A percentile compares a stretch with the other conserved stretches of the same genome.
phyloP scores from a whole-genome alignment of 2,329 filamentous ascomycete species.

The Exophiala bonariae region DNA sequence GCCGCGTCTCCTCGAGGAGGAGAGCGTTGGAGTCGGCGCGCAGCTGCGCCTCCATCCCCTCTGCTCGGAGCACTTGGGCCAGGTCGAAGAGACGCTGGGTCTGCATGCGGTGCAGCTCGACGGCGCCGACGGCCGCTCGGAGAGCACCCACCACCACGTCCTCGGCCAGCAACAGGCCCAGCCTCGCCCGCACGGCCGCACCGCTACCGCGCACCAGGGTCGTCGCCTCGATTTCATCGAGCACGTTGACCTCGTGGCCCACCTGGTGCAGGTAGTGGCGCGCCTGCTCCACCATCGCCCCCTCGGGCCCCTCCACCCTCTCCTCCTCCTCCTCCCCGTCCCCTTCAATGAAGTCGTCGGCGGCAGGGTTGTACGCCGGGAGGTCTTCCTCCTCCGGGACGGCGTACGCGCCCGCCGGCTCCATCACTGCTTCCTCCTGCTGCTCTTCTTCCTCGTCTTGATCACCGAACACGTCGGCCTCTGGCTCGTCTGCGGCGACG shows the following conservation, averaged over 20 bases:
- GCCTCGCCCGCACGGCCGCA: slow-evolving; percentile 14
- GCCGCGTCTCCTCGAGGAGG: slow-evolving; percentile 4
- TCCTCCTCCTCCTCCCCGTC: slow-evolving; percentile 2
- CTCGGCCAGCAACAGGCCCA: slow-evolving; percentile 3
- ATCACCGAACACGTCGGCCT: not conserved
- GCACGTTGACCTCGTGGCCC: slow-evolving; percentile 4
- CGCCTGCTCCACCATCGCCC: not conserved
- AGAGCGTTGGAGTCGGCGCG: slow-evolving; percentile 5
- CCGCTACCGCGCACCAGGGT: slow-evolving; percentile 3
- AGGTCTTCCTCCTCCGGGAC: slow-evolving; percentile 5
- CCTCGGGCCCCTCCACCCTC: not conserved
- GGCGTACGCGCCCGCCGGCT: not conserved
- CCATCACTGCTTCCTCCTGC: not conserved
- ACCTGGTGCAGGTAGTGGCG: slow-evolving; percentile 7
- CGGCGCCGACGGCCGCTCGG: no score
- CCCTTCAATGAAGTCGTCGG: not conserved
- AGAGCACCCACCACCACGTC: not conserved
- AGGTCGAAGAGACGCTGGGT: not conserved
- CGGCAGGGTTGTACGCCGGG: slow-evolving; percentile 1
- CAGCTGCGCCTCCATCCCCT: slow-evolving; percentile 1
- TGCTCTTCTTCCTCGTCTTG: slow-evolving; percentile 5
- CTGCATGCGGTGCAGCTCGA: not conserved
- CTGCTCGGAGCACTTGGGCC: slow-evolving; percentile 1
- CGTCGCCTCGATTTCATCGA: slow-evolving; percentile 7
- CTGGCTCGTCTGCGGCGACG: not conserved